These are phyloP conservation scores for Tylopilus orsonianus DNA, from an alignment of 1,284 basidiomycete genomes.

Conservation along the genomic window DNA sequence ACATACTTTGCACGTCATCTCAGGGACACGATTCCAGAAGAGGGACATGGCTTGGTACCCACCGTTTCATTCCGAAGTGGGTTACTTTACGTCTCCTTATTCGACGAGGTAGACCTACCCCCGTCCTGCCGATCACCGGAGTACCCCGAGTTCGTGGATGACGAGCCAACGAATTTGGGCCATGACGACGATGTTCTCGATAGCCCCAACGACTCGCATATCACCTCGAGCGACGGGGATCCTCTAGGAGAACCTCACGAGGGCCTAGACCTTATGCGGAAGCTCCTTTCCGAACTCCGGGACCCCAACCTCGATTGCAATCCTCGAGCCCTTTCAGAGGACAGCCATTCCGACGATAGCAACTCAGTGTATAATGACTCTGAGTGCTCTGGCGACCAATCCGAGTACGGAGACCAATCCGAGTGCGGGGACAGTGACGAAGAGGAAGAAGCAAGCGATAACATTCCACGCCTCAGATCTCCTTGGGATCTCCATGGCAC, in stretches of 20 bases:
- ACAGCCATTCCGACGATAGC: constrained; percentile 1
- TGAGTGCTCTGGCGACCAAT: too few species aligned
- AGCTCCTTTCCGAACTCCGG: constrained; percentile 18
- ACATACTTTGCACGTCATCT: constrained; percentile 1
- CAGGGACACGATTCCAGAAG: neutral
- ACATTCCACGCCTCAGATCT: too few species aligned
- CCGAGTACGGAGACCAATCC: neutral
- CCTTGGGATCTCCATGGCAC: too few species aligned
- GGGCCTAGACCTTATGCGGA: constrained; percentile 13
- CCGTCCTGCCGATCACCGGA: neutral
- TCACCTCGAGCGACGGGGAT: neutral
- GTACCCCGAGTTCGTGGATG: neutral
- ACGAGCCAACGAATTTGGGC: neutral
- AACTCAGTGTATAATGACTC: too few species aligned
- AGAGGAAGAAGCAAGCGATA: neutral
- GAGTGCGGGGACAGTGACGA: neutral
- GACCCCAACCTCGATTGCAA: constrained; percentile 11
- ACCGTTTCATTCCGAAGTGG: neutral
- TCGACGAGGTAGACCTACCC: neutral
- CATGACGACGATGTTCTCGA: neutral
- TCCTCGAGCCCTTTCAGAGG: constrained; percentile 10
- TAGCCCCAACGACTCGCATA: neutral
- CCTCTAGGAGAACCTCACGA: neutral
- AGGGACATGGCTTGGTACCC: neutral
- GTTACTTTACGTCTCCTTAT: neutral